These are phyloP conservation scores for Salix koriyanagi DNA, from an alignment of 345 rosid species.

Conservation along the genomic window DNA sequence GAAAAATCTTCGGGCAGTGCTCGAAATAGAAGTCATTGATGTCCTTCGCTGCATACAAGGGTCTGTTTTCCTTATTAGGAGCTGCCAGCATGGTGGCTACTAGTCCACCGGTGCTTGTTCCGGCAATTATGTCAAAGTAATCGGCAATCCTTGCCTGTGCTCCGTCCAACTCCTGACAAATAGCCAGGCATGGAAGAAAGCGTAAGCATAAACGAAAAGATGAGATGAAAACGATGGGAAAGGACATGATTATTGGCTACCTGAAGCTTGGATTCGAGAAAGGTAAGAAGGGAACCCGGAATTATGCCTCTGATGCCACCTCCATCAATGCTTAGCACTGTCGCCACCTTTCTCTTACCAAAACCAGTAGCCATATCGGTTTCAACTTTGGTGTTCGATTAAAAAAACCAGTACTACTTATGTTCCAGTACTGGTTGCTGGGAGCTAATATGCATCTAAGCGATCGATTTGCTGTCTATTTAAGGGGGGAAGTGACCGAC, in stretches of 20 bases:
- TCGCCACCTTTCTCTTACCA: slow-evolving; percentile 8
- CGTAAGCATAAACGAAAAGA: background rate
- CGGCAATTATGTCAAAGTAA: slow-evolving; percentile 14
- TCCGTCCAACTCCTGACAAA: slow-evolving; percentile 8
- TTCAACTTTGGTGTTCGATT: background rate
- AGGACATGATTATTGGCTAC: background rate
- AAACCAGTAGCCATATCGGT: slow-evolving; percentile 10
- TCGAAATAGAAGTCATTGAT: slow-evolving; percentile 14
- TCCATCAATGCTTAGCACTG: slow-evolving; percentile 28
- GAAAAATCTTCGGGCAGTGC: slow-evolving; percentile 19
- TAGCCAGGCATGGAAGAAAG: background rate
- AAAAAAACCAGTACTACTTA: too few species aligned
- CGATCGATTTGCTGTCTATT: too few species aligned
- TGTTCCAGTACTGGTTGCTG: too few species aligned
- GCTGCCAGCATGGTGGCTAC: slow-evolving; percentile 12
- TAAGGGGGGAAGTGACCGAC: too few species aligned
- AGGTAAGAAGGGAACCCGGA: slow-evolving; percentile 22
- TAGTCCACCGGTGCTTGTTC: slow-evolving; percentile 14
- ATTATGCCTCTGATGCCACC: slow-evolving; percentile 31
- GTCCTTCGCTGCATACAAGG: slow-evolving; percentile 23
- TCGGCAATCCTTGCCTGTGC: slow-evolving; percentile 13
- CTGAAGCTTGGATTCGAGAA: slow-evolving; percentile 19
- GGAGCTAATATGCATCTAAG: too few species aligned
- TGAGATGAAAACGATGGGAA: background rate
- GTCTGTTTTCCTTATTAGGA: slow-evolving; percentile 10